Percentiles rank a stretch among this genome's conserved stretches.
Evolutionary conservation across 2,329 filamentous ascomycete species (phyloP).

Genomic region (Daldinia sp.): DNA sequence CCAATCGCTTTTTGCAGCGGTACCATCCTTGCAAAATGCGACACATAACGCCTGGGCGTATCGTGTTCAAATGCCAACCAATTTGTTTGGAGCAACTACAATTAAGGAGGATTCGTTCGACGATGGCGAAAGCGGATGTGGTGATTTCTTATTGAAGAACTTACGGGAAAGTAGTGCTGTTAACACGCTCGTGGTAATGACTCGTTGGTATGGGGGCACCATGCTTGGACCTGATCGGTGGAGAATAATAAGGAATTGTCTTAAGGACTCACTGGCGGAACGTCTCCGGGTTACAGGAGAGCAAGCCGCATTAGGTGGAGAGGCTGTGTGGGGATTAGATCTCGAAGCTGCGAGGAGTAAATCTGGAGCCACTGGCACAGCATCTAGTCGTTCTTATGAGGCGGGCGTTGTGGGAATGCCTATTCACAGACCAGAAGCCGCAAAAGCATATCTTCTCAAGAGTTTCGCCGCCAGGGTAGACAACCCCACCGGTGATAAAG

Average conservation of each 20-base stretch:
- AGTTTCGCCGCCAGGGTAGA: slow-evolving; percentile 63
- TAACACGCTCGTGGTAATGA: slow-evolving; percentile 65
- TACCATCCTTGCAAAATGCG: slow-evolving; percentile 61
- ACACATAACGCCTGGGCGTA: slow-evolving; percentile 68
- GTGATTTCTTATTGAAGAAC: slow-evolving; percentile 62
- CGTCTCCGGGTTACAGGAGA: slow-evolving; percentile 54
- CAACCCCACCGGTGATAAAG: background rate
- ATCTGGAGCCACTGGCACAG: slow-evolving; percentile 43
- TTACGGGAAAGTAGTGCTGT: slow-evolving; percentile 60
- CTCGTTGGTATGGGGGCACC: slow-evolving; percentile 69
- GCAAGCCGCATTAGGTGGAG: slow-evolving; percentile 54
- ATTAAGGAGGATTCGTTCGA: slow-evolving; percentile 63
- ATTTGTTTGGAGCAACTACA: slow-evolving; percentile 47
- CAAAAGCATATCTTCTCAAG: slow-evolving; percentile 65
- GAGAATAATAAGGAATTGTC: slow-evolving; percentile 67
- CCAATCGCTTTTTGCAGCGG: slow-evolving; percentile 56
- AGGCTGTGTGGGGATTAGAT: slow-evolving; percentile 69
- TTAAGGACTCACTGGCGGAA: slow-evolving; percentile 63
- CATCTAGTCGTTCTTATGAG: slow-evolving; percentile 42
- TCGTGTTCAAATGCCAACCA: slow-evolving; percentile 49
- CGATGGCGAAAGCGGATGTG: slow-evolving; percentile 68
- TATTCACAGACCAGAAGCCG: slow-evolving; percentile 77
- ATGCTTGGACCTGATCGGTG: slow-evolving; percentile 69
- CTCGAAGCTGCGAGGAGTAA: slow-evolving; percentile 58
- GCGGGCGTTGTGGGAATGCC: slow-evolving; percentile 65